These are phyloP conservation scores for Tanacetum coccineum DNA, from an alignment of 129 eudicot genomes.

Conservation along the genomic window DNA sequence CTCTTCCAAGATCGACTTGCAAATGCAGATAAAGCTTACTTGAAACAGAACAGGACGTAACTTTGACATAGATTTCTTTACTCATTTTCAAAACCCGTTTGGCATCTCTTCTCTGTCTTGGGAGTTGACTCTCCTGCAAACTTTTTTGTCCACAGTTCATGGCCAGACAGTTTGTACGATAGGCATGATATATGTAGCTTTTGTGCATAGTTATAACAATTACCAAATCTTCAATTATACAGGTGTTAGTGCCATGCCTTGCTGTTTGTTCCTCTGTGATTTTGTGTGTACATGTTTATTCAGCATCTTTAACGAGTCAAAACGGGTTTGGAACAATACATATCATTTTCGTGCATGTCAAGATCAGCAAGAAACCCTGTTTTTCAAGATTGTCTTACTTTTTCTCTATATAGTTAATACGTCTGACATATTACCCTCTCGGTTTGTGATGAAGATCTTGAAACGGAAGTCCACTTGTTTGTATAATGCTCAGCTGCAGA, in stretches of 20 bases:
- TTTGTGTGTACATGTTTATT: background rate
- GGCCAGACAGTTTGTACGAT: constrained; percentile 24
- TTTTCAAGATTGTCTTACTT: no score
- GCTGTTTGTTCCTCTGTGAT: background rate
- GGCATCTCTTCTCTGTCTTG: constrained; percentile 12
- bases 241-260: constrained; percentile 14
- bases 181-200: constrained; percentile 21
- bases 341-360: background rate
- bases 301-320: background rate
- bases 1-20: constrained; percentile 59
- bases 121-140: constrained; percentile 13
- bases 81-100: constrained; percentile 8
- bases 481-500: no score
- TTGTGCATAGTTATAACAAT: constrained; percentile 19
- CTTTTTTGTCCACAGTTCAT: constrained; percentile 5
- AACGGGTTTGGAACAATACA: no score
- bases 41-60: constrained; percentile 30
- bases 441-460: no score
- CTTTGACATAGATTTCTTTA: constrained; percentile 18
- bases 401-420: no score
- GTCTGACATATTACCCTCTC: no score
- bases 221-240: constrained; percentile 14
- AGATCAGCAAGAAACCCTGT: background rate
- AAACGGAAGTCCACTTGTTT: no score
- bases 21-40: constrained; percentile 63